Percentiles rank a stretch among this genome's conserved stretches.
Evolutionary conservation across 163 green algal genomes (phyloP).

Genomic region (Chlamydomonas reinhardtii): DNA sequence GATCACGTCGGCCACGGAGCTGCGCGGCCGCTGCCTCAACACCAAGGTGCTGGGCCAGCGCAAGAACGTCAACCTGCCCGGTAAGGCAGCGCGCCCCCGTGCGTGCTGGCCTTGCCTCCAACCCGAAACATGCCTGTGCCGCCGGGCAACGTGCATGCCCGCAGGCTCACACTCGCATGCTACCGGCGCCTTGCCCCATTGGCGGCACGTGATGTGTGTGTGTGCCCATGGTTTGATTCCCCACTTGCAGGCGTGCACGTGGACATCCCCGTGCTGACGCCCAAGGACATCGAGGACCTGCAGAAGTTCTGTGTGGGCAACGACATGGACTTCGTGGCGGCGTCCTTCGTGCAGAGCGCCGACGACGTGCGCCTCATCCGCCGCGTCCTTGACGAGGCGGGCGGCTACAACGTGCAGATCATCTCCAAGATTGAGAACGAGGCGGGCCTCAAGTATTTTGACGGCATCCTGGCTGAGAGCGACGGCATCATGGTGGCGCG

Average conservation of each 20-base stretch:
- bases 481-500: constrained; percentile 85
- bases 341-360: constrained; percentile 77
- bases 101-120: too few species aligned
- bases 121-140: too few species aligned
- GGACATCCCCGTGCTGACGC: constrained; percentile 68
- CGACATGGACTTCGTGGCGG: constrained; percentile 82
- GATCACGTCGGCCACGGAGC: constrained; percentile 58
- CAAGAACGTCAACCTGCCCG: constrained; percentile 88
- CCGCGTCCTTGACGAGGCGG: constrained; percentile 64
- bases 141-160: too few species aligned
- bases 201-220: too few species aligned
- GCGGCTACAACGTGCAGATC: constrained; percentile 69
- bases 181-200: too few species aligned
- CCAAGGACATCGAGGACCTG: constrained; percentile 71
- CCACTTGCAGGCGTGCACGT: constrained; percentile 50
- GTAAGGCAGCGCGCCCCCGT: constrained; percentile 20
- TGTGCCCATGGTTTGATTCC: too few species aligned
- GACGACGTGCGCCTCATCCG: constrained; percentile 65
- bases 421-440: constrained; percentile 87
- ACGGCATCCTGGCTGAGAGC: constrained; percentile 75
- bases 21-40: constrained; percentile 67
- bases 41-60: constrained; percentile 77
- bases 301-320: constrained; percentile 75
- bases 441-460: constrained; percentile 73
- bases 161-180: too few species aligned